These are phyloP conservation scores for Mycena rebaudengoi DNA, from an alignment of 768 basidiomycete genomes.

Conservation along the genomic window DNA sequence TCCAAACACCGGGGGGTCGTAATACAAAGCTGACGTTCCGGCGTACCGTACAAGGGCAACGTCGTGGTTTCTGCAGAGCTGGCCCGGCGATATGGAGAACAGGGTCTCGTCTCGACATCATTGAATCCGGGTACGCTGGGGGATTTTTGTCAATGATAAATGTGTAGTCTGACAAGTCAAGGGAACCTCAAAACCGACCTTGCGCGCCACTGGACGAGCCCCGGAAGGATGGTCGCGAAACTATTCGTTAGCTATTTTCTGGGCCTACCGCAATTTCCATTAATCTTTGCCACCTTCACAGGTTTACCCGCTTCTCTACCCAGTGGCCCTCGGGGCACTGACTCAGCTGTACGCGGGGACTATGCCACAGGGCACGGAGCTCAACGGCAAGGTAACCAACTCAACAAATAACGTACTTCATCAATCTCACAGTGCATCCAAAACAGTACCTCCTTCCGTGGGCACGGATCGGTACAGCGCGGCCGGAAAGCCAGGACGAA, in stretches of 20 bases:
- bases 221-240: slow-evolving; percentile 20
- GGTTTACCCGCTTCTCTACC: slow-evolving; percentile 38
- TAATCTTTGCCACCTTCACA: no score
- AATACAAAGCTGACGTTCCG: neutral
- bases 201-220: slow-evolving; percentile 29
- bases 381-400: slow-evolving; percentile 55
- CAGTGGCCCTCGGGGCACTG: slow-evolving; percentile 46
- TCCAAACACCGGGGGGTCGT: no score
- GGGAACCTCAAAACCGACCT: slow-evolving; percentile 42
- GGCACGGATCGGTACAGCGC: slow-evolving; percentile 38
- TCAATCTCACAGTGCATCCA: no score
- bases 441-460: slow-evolving; percentile 45
- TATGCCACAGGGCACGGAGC: slow-evolving; percentile 42
- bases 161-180: no score
- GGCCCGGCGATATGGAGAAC: slow-evolving; percentile 52
- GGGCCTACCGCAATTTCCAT: neutral
- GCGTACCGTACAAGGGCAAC: slow-evolving; percentile 49
- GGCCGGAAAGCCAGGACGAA: slow-evolving; percentile 31
- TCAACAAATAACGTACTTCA: no score
- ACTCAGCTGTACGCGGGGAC: slow-evolving; percentile 56
- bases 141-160: no score
- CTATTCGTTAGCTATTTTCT: neutral
- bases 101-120: slow-evolving; percentile 55
- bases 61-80: slow-evolving; percentile 56
- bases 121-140: slow-evolving; percentile 57